A percentile compares a stretch with the other conserved stretches of the same genome.
Evolutionary conservation across 208 protist species (phyloP).

Genomic region (Acanthamoeba lenticulata): DNA sequence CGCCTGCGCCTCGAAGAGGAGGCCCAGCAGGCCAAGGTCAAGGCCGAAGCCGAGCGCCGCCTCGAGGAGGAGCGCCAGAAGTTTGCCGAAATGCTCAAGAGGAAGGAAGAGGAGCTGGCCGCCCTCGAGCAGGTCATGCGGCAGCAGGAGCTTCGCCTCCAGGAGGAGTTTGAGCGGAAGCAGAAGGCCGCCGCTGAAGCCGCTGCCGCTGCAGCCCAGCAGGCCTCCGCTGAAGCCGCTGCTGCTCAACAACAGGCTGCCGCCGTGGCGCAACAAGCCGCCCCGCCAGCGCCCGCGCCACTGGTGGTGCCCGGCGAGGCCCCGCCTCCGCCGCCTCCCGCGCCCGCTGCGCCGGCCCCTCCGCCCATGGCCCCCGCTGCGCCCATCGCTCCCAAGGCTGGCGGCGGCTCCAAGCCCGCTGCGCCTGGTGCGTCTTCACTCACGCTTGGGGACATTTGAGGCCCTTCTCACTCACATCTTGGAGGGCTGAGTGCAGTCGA

Average conservation of each 20-base stretch:
- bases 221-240: not conserved
- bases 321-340: not conserved
- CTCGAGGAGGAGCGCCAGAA: conserved; percentile 28
- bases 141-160: conserved; percentile 5
- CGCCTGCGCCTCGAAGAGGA: not conserved
- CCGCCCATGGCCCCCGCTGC: not conserved
- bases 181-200: not conserved
- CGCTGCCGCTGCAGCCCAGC: not conserved
- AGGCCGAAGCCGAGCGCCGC: not conserved
- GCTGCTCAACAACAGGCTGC: not conserved
- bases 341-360: not conserved
- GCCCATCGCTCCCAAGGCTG: not conserved
- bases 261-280: not conserved
- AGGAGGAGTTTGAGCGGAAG: not conserved
- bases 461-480: not conserved
- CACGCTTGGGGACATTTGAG: not conserved
- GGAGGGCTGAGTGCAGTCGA: not conserved
- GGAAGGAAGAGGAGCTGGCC: conserved; percentile 15
- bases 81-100: conserved; percentile 7
- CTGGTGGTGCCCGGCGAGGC: not conserved
- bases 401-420: not conserved
- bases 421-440: not conserved
- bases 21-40: not conserved
- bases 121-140: not conserved
- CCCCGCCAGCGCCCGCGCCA: not conserved